Evolutionary conservation across 495 filamentous ascomycete genomes (phyloP).

Genomic region (Hyaloscypha variabilis): DNA sequence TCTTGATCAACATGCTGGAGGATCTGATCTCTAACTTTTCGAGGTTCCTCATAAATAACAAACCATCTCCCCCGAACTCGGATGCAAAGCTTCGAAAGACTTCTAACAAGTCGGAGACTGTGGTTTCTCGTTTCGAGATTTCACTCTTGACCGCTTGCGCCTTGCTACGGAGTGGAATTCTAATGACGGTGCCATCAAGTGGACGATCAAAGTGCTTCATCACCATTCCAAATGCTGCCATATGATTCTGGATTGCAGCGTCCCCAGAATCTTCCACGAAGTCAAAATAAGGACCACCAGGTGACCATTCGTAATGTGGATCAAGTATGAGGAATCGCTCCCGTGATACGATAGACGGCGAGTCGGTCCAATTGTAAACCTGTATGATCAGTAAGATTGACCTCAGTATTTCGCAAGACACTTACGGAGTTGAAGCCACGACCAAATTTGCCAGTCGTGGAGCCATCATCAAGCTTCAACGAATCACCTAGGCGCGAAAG

Average conservation of each 20-base stretch:
- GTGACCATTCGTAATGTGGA: constrained; percentile 45
- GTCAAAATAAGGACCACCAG: constrained; percentile 41
- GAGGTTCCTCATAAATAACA: constrained; percentile 44
- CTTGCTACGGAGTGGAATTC: constrained; percentile 43
- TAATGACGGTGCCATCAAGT: constrained; percentile 43
- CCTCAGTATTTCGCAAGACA: background rate
- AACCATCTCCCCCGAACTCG: constrained; percentile 36
- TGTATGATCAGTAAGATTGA: constrained; percentile 18
- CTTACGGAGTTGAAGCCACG: constrained; percentile 44
- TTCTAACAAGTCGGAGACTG: constrained; percentile 31
- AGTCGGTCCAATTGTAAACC: constrained; percentile 50
- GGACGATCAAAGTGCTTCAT: constrained; percentile 17
- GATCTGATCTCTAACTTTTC: constrained; percentile 33
- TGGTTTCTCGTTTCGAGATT: constrained; percentile 31
- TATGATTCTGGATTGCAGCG: constrained; percentile 39
- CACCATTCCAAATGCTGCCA: constrained; percentile 36
- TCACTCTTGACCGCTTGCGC: constrained; percentile 37
- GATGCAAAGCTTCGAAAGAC: constrained; percentile 37
- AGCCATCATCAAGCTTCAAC: constrained; percentile 37
- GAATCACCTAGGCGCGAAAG: constrained; percentile 42
- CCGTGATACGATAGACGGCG: constrained; percentile 43
- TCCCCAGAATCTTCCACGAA: constrained; percentile 35
- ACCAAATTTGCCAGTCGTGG: constrained; percentile 44
- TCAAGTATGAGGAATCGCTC: constrained; percentile 42
- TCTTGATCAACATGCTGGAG: constrained; percentile 30